These are phyloP conservation scores for Aspergillus nomiae DNA, from an alignment of 2,329 filamentous ascomycete species.

Conservation along the genomic window DNA sequence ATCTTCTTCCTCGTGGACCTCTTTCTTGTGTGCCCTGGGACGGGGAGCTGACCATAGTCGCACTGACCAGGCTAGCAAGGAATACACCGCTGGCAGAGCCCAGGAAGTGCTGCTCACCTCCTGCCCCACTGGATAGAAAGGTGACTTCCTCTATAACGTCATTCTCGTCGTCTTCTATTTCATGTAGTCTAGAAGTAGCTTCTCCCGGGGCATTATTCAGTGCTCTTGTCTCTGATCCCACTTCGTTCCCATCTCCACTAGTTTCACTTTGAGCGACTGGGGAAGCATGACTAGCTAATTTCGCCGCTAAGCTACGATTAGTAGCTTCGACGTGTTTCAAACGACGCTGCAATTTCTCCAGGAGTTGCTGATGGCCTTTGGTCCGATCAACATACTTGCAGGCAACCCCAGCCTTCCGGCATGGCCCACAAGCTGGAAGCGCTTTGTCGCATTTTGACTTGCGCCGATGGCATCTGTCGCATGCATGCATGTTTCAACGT, in stretches of 20 bases:
- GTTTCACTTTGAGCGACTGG: background rate
- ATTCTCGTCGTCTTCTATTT: background rate
- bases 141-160: background rate
- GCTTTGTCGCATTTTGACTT: background rate
- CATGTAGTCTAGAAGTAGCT: background rate
- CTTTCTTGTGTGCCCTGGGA: background rate
- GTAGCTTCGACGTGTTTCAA: background rate
- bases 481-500: background rate
- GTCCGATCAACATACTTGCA: background rate
- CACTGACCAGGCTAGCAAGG: background rate
- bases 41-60: background rate
- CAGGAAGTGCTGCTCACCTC: constrained; percentile 21
- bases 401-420: background rate
- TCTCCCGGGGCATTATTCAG: background rate
- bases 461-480: background rate
- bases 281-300: background rate
- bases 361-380: background rate
- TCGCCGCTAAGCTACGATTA: background rate
- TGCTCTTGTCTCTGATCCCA: background rate
- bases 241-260: background rate
- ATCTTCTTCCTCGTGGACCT: background rate
- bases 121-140: background rate
- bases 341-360: background rate
- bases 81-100: background rate
- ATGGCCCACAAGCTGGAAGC: background rate